These are phyloP conservation scores for Hygrophorus russula DNA, from an alignment of 768 basidiomycete species.

Conservation along the genomic window DNA sequence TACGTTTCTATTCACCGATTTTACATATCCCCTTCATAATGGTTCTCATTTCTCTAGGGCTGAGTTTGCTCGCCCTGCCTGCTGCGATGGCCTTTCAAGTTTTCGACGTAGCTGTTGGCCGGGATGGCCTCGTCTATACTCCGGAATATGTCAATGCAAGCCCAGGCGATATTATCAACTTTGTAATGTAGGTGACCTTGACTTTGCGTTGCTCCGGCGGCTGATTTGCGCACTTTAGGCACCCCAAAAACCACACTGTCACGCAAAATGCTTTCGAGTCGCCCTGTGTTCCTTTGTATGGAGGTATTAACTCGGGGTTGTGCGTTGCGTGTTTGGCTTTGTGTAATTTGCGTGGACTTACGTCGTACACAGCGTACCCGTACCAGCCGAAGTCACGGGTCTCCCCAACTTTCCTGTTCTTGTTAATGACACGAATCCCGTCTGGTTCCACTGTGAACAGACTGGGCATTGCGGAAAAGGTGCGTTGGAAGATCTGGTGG, in stretches of 20 bases:
- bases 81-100: conserved; percentile 15
- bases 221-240: conserved; percentile 18
- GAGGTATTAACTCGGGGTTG: conserved; percentile 26
- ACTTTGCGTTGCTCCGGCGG: no score
- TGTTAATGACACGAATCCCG: conserved; percentile 32
- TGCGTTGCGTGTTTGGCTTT: conserved; percentile 12
- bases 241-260: conserved; percentile 38
- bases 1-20: no score
- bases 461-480: conserved; percentile 37
- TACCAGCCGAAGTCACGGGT: conserved; percentile 6
- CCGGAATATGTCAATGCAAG: conserved; percentile 28
- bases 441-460: conserved; percentile 53
- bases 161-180: conserved; percentile 34
- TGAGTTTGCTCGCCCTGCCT: conserved; percentile 13
- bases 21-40: no score
- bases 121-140: conserved; percentile 19
- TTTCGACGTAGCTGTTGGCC: conserved; percentile 25
- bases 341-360: neutral
- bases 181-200: conserved; percentile 32
- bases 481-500: conserved; percentile 2
- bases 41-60: no score
- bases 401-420: conserved; percentile 27
- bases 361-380: no score
- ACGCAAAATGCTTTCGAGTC: conserved; percentile 36
- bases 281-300: conserved; percentile 17